A percentile compares a stretch with the other conserved stretches of the same genome.
These are phyloP conservation scores for Ceratobasidium sp. DNA, from an alignment of 1,284 basidiomycete species.

Conservation along the genomic window DNA sequence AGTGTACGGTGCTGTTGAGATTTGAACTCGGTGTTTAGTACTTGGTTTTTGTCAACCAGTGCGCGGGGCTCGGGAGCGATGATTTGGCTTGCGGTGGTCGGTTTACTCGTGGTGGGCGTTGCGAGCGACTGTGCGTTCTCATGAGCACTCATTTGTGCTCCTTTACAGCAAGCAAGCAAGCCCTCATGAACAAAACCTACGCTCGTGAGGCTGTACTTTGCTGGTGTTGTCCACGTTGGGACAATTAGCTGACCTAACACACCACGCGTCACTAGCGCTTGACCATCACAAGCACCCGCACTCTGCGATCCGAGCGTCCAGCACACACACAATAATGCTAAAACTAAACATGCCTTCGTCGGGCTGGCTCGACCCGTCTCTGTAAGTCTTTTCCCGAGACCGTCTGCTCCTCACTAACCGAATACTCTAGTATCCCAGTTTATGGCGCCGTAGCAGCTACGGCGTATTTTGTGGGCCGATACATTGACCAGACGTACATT, in stretches of 20 bases:
- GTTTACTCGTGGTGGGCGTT: too few species aligned
- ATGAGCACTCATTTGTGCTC: not conserved
- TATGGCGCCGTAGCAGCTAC: slow-evolving; percentile 25
- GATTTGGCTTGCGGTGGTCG: too few species aligned
- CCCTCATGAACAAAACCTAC: not conserved
- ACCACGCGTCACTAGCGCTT: not conserved
- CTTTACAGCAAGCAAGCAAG: not conserved
- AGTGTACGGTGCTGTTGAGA: too few species aligned
- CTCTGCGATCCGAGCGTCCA: too few species aligned
- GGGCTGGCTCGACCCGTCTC: slow-evolving; percentile 5
- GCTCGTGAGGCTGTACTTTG: too few species aligned
- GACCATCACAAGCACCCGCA: not conserved
- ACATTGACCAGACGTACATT: slow-evolving; percentile 35
- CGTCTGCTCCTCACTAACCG: not conserved
- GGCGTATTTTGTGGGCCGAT: slow-evolving; percentile 19
- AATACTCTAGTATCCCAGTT: slow-evolving; percentile 14
- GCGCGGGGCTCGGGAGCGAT: too few species aligned
- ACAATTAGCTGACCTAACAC: too few species aligned
- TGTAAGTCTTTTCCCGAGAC: not conserved
- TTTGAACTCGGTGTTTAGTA: too few species aligned
- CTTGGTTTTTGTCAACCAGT: too few species aligned
- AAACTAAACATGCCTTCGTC: not conserved
- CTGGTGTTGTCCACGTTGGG: too few species aligned
- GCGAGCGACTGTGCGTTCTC: too few species aligned
- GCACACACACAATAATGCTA: too few species aligned